A percentile compares a stretch with the other conserved stretches of the same genome.
Conservation (phyloP, 1,284 basidiomycete genomes). For the Apiotrichum porosum region DNA sequence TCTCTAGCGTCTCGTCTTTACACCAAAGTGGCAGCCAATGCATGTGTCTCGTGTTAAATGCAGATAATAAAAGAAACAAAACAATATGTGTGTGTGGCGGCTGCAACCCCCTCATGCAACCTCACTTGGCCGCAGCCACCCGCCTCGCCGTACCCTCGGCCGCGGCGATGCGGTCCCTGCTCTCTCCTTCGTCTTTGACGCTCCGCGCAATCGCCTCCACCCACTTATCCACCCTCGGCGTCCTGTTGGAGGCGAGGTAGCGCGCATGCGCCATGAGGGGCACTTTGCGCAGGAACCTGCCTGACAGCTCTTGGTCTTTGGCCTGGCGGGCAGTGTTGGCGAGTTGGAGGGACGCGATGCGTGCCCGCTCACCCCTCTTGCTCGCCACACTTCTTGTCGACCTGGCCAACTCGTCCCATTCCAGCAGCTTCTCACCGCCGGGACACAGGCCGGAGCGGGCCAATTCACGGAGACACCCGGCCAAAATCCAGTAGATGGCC, state of each 20-base stretch:
- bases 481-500: conserved; percentile 91
- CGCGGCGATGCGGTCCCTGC: neutral
- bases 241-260: conserved; percentile 50
- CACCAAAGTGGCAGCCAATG: no score
- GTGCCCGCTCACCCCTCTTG: conserved; percentile 5
- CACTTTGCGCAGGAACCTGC: conserved; percentile 62
- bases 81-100: no score
- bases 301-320: conserved; percentile 1
- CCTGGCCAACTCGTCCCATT: conserved; percentile 9
- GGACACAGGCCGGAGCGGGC: conserved; percentile 65
- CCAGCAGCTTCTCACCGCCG: conserved; percentile 54
- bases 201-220: conserved; percentile 66
- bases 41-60: no score
- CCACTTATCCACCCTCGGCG: conserved; percentile 32
- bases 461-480: conserved; percentile 75
- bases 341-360: conserved; percentile 8
- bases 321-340: conserved; percentile 1
- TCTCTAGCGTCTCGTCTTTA: no score
- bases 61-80: no score
- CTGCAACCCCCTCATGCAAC: no score
- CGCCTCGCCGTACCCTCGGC: no score
- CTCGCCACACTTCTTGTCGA: neutral
- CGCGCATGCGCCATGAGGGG: conserved; percentile 86
- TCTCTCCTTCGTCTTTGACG: conserved; percentile 48
- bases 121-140: no score